Evolutionary conservation across 345 rosid species (phyloP), one percentile per base, ranked within the genome.

Genomic region (Zanthoxylum bungeanum): DNA sequence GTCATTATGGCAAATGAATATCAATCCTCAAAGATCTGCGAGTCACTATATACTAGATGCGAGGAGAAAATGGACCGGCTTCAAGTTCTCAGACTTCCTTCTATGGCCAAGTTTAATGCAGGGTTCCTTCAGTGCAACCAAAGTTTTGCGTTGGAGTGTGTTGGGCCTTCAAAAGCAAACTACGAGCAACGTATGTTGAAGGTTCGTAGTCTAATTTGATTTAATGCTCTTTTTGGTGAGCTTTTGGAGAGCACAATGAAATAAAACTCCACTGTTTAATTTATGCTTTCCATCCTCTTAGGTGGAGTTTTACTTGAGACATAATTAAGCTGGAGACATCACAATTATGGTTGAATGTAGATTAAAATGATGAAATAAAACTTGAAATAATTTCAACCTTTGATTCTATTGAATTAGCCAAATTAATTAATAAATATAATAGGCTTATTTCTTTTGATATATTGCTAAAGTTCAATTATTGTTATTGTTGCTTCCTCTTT

Each of bases 21-120:
- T 77, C 91, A 69, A 50, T 96, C 99, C 21, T 85, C 99, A 47
- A 96, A 88, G 82, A 90, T 91, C 47, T 96, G 99, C 5, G 99
- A 96, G 83, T 67, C 84, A 8, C 75, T 89, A 47, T 96, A 88
- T 77, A 82, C 91, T 49, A 87, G 46, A 73, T 96, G 99, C 49
- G 99, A 96, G 81, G 99, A 93, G 79, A 87, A 76, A 76, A 93
- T 96, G 99, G 99, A 96, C 85, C 97, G 87, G 72, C 94, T 96
- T 85, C 99, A 96, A 77, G 83, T 88, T 79, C 99, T 96, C 68
- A 87, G 91, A 69, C 98, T 93, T 79, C 99, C 99, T 77, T 91
- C 99, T 52, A 93, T 96, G 98, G 96, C 99, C 68, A 95, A 96
- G 82, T 96, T 96, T 79, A 91, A 91, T 73, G 97, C 98, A 22